Evolutionary conservation across 495 filamentous ascomycete species (phyloP), one percentile per base, ranked within the genome.

Genomic region (Xylaria bambusicola): DNA sequence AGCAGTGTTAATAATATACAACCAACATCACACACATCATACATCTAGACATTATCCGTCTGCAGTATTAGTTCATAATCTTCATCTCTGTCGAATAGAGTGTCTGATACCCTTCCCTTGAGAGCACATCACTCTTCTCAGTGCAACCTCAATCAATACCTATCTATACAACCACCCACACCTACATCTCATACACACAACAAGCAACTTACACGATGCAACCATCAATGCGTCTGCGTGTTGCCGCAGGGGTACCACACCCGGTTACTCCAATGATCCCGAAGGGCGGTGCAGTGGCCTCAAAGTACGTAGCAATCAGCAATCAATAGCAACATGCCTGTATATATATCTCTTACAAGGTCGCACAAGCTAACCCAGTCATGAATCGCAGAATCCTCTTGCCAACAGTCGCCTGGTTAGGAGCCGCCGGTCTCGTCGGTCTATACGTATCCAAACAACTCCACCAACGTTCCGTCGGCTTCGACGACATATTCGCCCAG

Each of bases 401-500:
- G 26, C 60, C 66, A 29, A 65, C 65, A 24, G 50, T 52, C 8
- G 53, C 27, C 42, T 61, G 58, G 58, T 23, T 61, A 0, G 48
- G 47, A 61, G 66, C 60, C 65, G 66, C 70, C 46, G 71, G 63
- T 27, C 64, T 63, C 36, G 70, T 75, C 7, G 66, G 62, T 35
- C 31, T 66, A 1, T 77, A 69, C 56, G 61, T 77, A 20, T 58
- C 57, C 6, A 61, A 62, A 3, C 74, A 77, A 36, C 65, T 77
- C 2, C 50, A 35, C 49, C 54, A 61, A 20, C 66, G 75, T 31
- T 63, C 74, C 31, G 60, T 63, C 13, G 62, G 64, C 27, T 69
- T 77, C 66, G 73, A 77, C 62, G 60, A 64, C 33, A 73, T 74
- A 62, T 77, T 75, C 50, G 56, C 74, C 0, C 70, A 77, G 56